Conservation (phyloP, 2,329 filamentous ascomycete genomes). For the Chaetoscypha palmicola region DNA sequence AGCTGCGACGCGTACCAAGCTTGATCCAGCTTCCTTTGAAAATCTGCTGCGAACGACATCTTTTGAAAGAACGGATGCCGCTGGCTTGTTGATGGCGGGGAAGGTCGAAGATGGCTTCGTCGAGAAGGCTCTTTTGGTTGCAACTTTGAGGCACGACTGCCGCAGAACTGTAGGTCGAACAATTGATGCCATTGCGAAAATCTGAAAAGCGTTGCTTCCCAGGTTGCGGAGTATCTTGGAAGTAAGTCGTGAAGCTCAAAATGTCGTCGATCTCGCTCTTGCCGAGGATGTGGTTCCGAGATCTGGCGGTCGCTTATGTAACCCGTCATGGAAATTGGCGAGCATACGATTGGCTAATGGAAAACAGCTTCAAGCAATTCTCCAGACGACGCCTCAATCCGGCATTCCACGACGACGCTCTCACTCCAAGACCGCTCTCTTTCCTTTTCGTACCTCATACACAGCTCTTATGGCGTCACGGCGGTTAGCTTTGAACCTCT, state of each 20-base stretch:
- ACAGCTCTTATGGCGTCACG: slow-evolving; percentile 73
- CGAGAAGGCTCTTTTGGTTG: slow-evolving; percentile 38
- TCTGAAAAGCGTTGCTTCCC: slow-evolving; percentile 11
- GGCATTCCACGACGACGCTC: background rate
- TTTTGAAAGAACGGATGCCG: slow-evolving; percentile 23
- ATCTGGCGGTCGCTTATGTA: slow-evolving; percentile 12
- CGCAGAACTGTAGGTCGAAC: slow-evolving; percentile 43
- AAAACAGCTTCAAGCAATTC: slow-evolving; percentile 22
- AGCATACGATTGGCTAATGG: slow-evolving; percentile 20
- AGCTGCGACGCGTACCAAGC: slow-evolving; percentile 53
- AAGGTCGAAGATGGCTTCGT: slow-evolving; percentile 31
- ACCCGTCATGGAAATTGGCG: slow-evolving; percentile 10
- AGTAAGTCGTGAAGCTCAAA: slow-evolving; percentile 6
- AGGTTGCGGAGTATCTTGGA: slow-evolving; percentile 6
- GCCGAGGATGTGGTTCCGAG: slow-evolving; percentile 10
- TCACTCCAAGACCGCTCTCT: slow-evolving; percentile 19
- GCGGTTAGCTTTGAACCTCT: slow-evolving; percentile 92
- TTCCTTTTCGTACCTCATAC: slow-evolving; percentile 17
- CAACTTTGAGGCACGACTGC: slow-evolving; percentile 37
- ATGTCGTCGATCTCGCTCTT: slow-evolving; percentile 5
- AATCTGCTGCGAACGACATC: slow-evolving; percentile 29
- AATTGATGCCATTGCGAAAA: slow-evolving; percentile 43
- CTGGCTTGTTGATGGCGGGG: slow-evolving; percentile 29
- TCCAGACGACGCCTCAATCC: slow-evolving; percentile 11
- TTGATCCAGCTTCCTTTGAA: slow-evolving; percentile 35